Percentiles rank a stretch among this genome's conserved stretches.
Evolutionary conservation across 139 green algal species (phyloP).

Genomic region (Zygnema circumcarinatum): DNA sequence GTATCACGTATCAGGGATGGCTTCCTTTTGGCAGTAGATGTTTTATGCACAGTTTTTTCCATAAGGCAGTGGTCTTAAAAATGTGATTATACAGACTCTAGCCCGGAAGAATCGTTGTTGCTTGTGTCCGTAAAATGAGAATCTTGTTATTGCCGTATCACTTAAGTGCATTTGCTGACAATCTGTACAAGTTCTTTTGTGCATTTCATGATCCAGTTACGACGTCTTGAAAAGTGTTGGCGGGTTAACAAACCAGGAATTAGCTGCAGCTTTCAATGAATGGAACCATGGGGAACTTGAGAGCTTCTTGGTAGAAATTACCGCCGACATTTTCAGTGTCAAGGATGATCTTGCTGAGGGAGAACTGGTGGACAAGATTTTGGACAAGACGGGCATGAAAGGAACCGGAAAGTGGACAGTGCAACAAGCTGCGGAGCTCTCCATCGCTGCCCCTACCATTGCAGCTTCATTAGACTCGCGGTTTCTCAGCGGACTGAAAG

Average conservation of each 20-base stretch:
- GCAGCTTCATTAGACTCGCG: constrained; percentile 86
- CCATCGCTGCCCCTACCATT: constrained; percentile 92
- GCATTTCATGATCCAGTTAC: constrained; percentile 68
- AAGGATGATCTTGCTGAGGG: constrained; percentile 65
- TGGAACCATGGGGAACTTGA: constrained; percentile 92
- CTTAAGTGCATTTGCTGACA: too few relatives aligned
- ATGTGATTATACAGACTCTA: too few relatives aligned
- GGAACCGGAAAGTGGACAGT: constrained; percentile 99
- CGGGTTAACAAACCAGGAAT: constrained; percentile 93
- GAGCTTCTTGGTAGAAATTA: constrained; percentile 97
- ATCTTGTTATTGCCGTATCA: too few relatives aligned
- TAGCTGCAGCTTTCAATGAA: constrained; percentile 81
- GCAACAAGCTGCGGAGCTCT: constrained; percentile 96
- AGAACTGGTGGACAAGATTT: constrained; percentile 92
- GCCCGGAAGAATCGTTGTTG: too few relatives aligned
- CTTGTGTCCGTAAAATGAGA: too few relatives aligned
- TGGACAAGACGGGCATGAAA: constrained; percentile 99
- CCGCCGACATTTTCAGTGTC: constrained; percentile 70
- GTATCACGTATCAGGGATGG: not conserved
- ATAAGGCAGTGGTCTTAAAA: too few relatives aligned
- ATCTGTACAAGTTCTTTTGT: too few relatives aligned
- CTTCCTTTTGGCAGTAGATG: too few relatives aligned
- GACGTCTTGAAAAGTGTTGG: constrained; percentile 94
- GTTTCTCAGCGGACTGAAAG: constrained; percentile 83
- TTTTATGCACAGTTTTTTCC: too few relatives aligned